Evolutionary conservation across 2,329 filamentous ascomycete genomes (phyloP), one percentile per base, ranked within the genome.

Genomic region (Aureobasidium lini): DNA sequence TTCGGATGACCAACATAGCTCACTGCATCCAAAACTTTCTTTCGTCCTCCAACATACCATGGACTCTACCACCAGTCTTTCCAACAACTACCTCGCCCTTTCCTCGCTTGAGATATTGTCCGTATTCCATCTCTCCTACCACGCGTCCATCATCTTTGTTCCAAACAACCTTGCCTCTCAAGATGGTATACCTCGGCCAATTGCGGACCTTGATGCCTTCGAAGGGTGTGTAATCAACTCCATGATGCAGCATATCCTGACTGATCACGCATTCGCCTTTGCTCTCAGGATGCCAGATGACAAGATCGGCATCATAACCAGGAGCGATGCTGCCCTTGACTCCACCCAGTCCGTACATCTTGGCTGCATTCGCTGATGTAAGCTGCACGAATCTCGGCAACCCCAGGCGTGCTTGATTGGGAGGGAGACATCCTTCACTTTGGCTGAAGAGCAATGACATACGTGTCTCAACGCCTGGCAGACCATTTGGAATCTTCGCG

Each of bases 151-250:
- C 70, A 13, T 81, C 79, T 39, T 75, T 74, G 63, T 82, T 80
- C 81, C 80, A 86, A 1, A 84, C 79, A 0, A 86, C 75, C 62
- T 79, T 70, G 0, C 84, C 84, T 59, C 84, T 70, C 43, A 87
- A 63, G 7, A 86, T 73, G 0, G 82, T 85, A 65, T 81, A 85
- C 18, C 83, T 74, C 10, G 83, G 83, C 83, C 84, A 86, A 60
- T 86, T 82, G 31, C 74, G 75, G 42, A 86, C 66, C n/a, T 66
- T 71, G 50, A 74, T 75, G 0, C 83, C 82, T 66, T 86, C 83
- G 64, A 81, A 86, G 0, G 83, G 83, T 8, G 83, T 84, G 65
- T 86, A 84, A 65, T 86, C 83, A 2, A 84, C 78, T 61, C 81
- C 76, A 66, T 86, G 83, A 68, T 86, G 83, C 62, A 86, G 67